Evolutionary conservation across 1,284 basidiomycete species (phyloP).

Genomic region (Neonothopanus nambi): DNA sequence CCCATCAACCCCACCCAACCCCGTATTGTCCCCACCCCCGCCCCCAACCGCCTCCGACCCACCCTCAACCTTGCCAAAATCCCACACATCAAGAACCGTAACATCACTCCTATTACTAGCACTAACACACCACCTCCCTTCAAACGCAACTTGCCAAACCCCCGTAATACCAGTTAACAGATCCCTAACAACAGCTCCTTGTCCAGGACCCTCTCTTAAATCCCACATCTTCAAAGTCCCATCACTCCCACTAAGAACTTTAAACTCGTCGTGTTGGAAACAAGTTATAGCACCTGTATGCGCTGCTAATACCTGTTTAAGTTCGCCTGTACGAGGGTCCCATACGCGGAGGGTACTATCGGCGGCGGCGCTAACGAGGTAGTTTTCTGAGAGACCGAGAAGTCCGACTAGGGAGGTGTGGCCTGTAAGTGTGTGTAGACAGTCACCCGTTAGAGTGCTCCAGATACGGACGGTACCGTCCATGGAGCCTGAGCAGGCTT

Average conservation of each 20-base stretch:
- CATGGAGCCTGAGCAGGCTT: slow-evolving; percentile 95
- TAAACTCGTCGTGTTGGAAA: slow-evolving; percentile 96
- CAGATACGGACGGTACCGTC: slow-evolving; percentile 94
- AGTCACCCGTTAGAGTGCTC: slow-evolving; percentile 81
- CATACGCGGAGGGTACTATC: slow-evolving; percentile 92
- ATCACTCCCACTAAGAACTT: slow-evolving; percentile 90
- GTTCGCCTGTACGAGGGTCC: slow-evolving; percentile 82
- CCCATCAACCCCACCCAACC: slow-evolving; percentile 48
- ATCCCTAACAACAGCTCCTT: slow-evolving; percentile 79
- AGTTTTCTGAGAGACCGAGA: slow-evolving; percentile 82
- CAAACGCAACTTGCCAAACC: slow-evolving; percentile 96
- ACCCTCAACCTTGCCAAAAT: slow-evolving; percentile 66
- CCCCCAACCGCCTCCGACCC: slow-evolving; percentile 47
- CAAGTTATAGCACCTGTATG: slow-evolving; percentile 96
- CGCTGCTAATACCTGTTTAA: slow-evolving; percentile 72
- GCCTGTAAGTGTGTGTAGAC: slow-evolving; percentile 77
- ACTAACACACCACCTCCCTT: slow-evolving; percentile 89
- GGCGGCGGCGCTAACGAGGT: slow-evolving; percentile 91
- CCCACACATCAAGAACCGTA: slow-evolving; percentile 85
- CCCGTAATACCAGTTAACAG: slow-evolving; percentile 86
- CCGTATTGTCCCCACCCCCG: too few relatives aligned
- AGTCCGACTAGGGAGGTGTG: slow-evolving; percentile 90
- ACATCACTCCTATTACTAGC: slow-evolving; percentile 82
- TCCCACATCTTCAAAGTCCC: slow-evolving; percentile 99
- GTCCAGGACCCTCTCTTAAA: slow-evolving; percentile 34